Evolutionary conservation across 495 filamentous ascomycete species (phyloP).

Genomic region (Bathelium albidoporum): DNA sequence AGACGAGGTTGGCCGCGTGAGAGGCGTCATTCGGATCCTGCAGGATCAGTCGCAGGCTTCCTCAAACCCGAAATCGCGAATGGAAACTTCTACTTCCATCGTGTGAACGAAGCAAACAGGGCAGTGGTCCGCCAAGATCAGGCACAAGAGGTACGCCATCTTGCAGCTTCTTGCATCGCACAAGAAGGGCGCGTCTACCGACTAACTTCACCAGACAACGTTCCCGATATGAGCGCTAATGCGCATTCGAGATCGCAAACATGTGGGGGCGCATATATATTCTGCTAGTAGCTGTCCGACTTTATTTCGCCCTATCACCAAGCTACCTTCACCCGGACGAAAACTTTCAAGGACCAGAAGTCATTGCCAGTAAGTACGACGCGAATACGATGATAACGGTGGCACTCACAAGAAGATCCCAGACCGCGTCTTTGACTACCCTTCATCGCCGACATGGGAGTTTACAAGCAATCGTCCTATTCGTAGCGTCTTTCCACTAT

Average conservation of each 20-base stretch:
- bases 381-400: slow-evolving; percentile 10
- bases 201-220: too few relatives aligned
- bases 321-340: slow-evolving; percentile 98
- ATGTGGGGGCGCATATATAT: slow-evolving; percentile 94
- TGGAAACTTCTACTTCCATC: too few relatives aligned
- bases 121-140: too few relatives aligned
- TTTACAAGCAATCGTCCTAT: slow-evolving; percentile 78
- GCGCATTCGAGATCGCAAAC: not conserved
- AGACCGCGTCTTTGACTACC: slow-evolving; percentile 87
- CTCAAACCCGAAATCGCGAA: too few relatives aligned
- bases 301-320: slow-evolving; percentile 87
- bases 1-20: too few relatives aligned
- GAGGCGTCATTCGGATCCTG: too few relatives aligned
- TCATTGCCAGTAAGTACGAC: slow-evolving; percentile 75
- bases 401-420: not conserved
- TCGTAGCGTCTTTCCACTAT: slow-evolving; percentile 91
- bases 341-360: slow-evolving; percentile 95
- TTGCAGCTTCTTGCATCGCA: too few relatives aligned
- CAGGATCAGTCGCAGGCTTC: too few relatives aligned
- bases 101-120: too few relatives aligned
- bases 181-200: too few relatives aligned
- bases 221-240: not conserved
- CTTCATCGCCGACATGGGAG: slow-evolving; percentile 83
- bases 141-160: too few relatives aligned
- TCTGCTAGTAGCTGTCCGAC: slow-evolving; percentile 69